Conservation (phyloP, 2,329 filamentous ascomycete genomes). For the Sclerotinia minor region DNA sequence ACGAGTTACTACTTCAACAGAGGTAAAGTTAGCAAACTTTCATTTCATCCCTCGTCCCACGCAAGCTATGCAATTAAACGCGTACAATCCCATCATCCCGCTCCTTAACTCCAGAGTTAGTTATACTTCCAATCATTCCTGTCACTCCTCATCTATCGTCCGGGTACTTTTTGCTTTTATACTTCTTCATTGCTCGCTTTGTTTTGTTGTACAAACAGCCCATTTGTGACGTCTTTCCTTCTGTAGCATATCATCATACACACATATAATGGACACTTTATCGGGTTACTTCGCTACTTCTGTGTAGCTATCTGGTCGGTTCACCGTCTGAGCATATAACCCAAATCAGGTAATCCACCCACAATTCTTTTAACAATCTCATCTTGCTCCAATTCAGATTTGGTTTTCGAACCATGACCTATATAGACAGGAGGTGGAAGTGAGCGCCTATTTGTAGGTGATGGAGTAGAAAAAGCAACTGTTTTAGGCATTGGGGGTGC, state of each 20-base stretch:
- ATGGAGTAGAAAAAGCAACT: conserved; percentile 18
- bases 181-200: not conserved
- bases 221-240: not conserved
- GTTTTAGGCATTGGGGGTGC: conserved; percentile 20
- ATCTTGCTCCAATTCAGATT: conserved; percentile 41
- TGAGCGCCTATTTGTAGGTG: conserved; percentile 2
- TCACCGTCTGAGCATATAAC: conserved; percentile 42
- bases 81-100: not conserved
- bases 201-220: not conserved
- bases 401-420: conserved; percentile 30
- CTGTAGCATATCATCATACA: not conserved
- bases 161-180: not conserved
- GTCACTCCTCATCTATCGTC: not conserved
- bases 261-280: not conserved
- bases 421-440: conserved; percentile 24
- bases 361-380: conserved; percentile 40
- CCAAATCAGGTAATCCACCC: conserved; percentile 41
- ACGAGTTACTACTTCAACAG: not conserved
- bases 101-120: conserved; percentile 10
- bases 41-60: not conserved
- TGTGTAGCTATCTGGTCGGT: not conserved
- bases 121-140: not conserved
- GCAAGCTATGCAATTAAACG: conserved; percentile 12
- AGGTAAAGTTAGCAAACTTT: not conserved
- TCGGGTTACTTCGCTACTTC: not conserved